Percentiles rank a stretch among this genome's conserved stretches.
Evolutionary conservation across 2,329 filamentous ascomycete species (phyloP).

Genomic region (Fusarium coicis): DNA sequence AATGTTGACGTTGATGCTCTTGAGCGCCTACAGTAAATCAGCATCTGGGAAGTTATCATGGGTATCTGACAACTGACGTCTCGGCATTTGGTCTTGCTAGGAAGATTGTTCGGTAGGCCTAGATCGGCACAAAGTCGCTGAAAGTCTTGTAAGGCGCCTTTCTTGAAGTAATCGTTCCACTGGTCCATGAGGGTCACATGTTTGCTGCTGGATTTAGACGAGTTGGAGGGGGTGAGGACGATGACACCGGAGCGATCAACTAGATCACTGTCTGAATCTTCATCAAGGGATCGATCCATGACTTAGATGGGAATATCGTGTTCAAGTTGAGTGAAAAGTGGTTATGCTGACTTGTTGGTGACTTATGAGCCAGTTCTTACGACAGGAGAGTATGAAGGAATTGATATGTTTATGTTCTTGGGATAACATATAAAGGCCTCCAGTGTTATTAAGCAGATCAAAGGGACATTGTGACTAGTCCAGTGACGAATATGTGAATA

Average conservation of each 20-base stretch:
- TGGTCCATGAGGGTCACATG: not conserved
- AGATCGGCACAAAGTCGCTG: slow-evolving; percentile 58
- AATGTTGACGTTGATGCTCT: slow-evolving; percentile 60
- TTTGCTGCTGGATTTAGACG: not conserved
- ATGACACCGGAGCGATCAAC: not conserved
- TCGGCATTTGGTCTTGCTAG: slow-evolving; percentile 58
- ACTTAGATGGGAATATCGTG: not conserved
- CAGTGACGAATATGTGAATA: not conserved
- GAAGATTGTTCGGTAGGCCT: slow-evolving; percentile 50
- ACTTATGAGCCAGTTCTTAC: not conserved
- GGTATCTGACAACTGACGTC: slow-evolving; percentile 49
- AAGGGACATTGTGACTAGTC: not conserved
- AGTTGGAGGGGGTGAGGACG: not conserved
- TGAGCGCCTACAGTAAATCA: slow-evolving; percentile 51
- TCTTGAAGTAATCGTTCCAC: slow-evolving; percentile 49
- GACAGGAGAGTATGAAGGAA: not conserved
- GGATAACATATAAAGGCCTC: not conserved
- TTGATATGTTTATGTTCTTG: not conserved
- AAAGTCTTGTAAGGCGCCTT: slow-evolving; percentile 54
- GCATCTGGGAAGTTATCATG: not conserved
- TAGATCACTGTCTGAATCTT: not conserved
- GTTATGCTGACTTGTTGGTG: not conserved
- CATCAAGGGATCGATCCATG: not conserved
- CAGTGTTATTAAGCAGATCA: not conserved
- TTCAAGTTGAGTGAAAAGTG: not conserved